Evolutionary conservation across 2,329 filamentous ascomycete species (phyloP), one percentile per base, ranked within the genome.

Genomic region (Beauveria varroae): DNA sequence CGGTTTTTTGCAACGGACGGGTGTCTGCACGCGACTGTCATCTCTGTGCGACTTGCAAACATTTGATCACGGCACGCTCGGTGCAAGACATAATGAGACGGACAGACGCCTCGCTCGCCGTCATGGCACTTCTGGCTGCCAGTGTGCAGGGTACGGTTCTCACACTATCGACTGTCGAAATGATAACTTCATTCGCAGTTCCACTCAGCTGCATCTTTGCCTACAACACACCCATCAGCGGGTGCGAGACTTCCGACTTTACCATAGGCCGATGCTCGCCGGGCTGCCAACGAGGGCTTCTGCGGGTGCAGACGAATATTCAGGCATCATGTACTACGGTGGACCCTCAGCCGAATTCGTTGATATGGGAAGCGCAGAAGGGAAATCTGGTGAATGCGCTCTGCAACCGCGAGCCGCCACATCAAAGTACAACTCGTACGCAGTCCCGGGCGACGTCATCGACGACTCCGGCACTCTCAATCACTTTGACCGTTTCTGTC

Each of bases 141-240:
- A 20, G 4, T 5, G 43, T 20, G 14, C 30, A 46, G 26, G 7
- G 26, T 24, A 46, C 22, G n/a, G 7, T 41, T 26, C 47, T 72
- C n/a, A 68, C 66, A 4, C 71, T 80, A 30, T 72, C 75, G 51
- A 72, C 73, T 65, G 76, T 80, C 60, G 71, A 79, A 60, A 68
- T 72, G 47, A 71, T 80, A 60, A 68, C 71, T n/a, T 68, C 73
- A 12, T 63, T 71, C n/a, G 66, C 71, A 5, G 68, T 76, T 10
- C 72, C 76, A 0, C 60, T 75, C 41, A 65, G 64, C 47, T 81
- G 78, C 65, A 68, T 74, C 16, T 65, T 73, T 43, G 76, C 75
- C 40, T 81, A 81, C 68, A 75, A 76, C 64, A 68, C 69, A 6
- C 72, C 72, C 5, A 72, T 81, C 28, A 47, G 60, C n/a, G 71